phyloP scores from a whole-genome alignment of 805 yeast genomes.

The Debaryomyces hansenii region DNA sequence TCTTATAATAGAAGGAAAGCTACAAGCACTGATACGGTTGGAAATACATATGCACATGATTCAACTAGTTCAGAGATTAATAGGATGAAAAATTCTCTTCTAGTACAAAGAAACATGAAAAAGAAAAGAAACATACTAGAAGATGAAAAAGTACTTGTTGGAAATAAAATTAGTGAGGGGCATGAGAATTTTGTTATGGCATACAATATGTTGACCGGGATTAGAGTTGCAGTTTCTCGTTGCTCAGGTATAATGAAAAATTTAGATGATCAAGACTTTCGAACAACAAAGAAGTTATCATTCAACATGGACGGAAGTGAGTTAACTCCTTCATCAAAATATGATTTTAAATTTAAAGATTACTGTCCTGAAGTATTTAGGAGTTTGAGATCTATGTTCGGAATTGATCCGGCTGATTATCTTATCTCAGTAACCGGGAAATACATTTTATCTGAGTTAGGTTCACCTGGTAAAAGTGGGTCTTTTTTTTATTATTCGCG shows the following conservation, averaged over 20 bases:
- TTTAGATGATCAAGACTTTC: constrained; percentile 69
- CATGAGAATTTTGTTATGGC: constrained; percentile 93
- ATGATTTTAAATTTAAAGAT: constrained; percentile 95
- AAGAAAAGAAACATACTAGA: constrained; percentile 42
- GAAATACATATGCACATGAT: constrained; percentile 11
- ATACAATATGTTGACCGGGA: constrained; percentile 96
- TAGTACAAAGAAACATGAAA: constrained; percentile 43
- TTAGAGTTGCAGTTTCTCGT: constrained; percentile 90
- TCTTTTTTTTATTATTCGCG: constrained; percentile 93
- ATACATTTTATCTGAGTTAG: constrained; percentile 85
- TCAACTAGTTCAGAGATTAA: constrained; percentile 43
- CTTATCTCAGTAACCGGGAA: constrained; percentile 89
- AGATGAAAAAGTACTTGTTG: constrained; percentile 64
- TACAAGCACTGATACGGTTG: not conserved
- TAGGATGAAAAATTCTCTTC: constrained; percentile 50
- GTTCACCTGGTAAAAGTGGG: constrained; percentile 96
- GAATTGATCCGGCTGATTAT: constrained; percentile 94
- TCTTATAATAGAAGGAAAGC: constrained; percentile 7
- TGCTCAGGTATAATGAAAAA: constrained; percentile 84
- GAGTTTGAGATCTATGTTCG: constrained; percentile 75
- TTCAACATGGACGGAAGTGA: constrained; percentile 88
- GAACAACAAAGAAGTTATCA: constrained; percentile 71
- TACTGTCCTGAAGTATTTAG: constrained; percentile 94
- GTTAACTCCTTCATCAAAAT: constrained; percentile 87
- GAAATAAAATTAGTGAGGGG: constrained; percentile 86